Conservation (phyloP, 2,329 filamentous ascomycete species). For the Alternaria ethzedia region DNA sequence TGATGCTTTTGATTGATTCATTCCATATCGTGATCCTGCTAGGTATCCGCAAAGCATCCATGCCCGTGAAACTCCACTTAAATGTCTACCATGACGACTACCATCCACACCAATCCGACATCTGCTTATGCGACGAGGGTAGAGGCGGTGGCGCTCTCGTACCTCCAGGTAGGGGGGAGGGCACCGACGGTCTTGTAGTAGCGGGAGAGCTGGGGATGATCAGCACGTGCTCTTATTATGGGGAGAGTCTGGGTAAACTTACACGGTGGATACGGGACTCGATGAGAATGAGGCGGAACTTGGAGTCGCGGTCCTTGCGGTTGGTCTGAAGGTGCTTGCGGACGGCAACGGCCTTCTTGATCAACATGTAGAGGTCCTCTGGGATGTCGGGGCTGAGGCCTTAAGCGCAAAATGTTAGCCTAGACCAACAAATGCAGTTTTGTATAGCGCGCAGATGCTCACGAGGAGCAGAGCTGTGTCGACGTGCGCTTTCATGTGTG, state of each 20-base stretch:
- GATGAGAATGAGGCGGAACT: slow-evolving; percentile 99
- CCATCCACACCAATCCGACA: slow-evolving; percentile 33
- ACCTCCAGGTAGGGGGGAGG: slow-evolving; percentile 93
- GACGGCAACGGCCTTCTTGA: slow-evolving; percentile 95
- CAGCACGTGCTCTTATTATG: neutral
- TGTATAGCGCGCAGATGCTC: slow-evolving; percentile 70
- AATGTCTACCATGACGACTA: slow-evolving; percentile 34
- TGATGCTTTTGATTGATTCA: slow-evolving; percentile 46
- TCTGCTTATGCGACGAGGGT: slow-evolving; percentile 51
- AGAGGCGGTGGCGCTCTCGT: slow-evolving; percentile 91
- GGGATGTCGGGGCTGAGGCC: slow-evolving; percentile 98
- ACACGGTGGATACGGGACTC: slow-evolving; percentile 98
- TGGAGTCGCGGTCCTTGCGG: slow-evolving; percentile 99
- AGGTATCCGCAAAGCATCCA: slow-evolving; percentile 45
- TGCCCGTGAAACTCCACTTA: slow-evolving; percentile 46
- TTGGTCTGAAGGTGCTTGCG: slow-evolving; percentile 99
- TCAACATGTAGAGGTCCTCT: slow-evolving; percentile 99
- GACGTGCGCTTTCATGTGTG: slow-evolving; percentile 51
- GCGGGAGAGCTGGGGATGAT: slow-evolving; percentile 70
- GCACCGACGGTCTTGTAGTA: slow-evolving; percentile 98
- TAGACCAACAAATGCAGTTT: slow-evolving; percentile 54
- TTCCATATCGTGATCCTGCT: slow-evolving; percentile 45
- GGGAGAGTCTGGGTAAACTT: neutral
- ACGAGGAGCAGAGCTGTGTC: slow-evolving; percentile 39
- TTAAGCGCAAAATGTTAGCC: slow-evolving; percentile 55